phyloP scores from a whole-genome alignment of 2,329 filamentous ascomycete species.

The Fusarium proliferatum region DNA sequence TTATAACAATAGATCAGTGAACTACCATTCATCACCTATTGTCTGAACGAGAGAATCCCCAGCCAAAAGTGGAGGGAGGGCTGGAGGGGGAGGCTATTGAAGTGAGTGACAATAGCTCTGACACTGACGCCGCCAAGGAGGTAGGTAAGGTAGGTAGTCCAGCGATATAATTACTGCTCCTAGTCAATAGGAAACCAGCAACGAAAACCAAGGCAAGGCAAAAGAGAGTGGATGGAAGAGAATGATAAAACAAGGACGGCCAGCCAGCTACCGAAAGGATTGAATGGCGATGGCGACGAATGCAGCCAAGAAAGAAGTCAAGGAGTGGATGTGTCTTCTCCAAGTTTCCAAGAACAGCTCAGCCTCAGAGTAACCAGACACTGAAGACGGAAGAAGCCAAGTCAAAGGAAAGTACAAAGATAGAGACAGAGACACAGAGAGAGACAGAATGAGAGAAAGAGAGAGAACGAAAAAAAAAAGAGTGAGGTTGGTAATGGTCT shows the following conservation, averaged over 20 bases:
- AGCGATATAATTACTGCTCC: constrained; percentile 19
- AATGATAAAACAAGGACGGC: constrained; percentile 25
- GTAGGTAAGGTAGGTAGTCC: constrained; percentile 11
- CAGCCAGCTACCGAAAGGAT: constrained; percentile 50
- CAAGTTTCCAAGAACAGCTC: constrained; percentile 2
- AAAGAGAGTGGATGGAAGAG: constrained; percentile 9
- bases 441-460: not conserved
- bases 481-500: constrained; percentile 23
- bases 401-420: not conserved
- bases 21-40: constrained; percentile 15
- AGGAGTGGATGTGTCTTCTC: constrained; percentile 15
- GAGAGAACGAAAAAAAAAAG: not conserved
- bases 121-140: constrained; percentile 37
- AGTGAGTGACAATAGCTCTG: constrained; percentile 15
- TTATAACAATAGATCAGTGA: constrained; percentile 24
- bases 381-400: constrained; percentile 31
- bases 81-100: constrained; percentile 21
- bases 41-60: constrained; percentile 25
- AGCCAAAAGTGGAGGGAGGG: constrained; percentile 31
- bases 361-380: constrained; percentile 37
- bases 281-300: constrained; percentile 44
- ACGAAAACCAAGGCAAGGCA: not conserved
- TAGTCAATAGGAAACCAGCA: constrained; percentile 29
- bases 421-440: not conserved
- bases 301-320: constrained; percentile 24